Evolutionary conservation across 306 rosid species (phyloP), one percentile per base, ranked within the genome.

Genomic region (Dicorynia guianensis): DNA sequence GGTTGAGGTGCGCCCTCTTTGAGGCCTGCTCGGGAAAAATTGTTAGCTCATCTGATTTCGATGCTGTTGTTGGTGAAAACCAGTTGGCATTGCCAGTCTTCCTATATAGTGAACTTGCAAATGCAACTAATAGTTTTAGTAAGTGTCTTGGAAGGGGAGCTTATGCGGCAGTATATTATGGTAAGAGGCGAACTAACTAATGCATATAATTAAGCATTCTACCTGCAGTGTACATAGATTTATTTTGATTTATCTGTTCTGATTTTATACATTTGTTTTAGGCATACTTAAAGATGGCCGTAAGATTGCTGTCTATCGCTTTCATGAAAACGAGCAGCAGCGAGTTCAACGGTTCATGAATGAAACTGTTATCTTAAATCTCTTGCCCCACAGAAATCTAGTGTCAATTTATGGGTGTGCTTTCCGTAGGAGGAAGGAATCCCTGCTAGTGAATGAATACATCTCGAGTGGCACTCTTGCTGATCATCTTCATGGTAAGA

Each of bases 391-490:
- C 48, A 12, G 69, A 40, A 77, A 77, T 55, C 36, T 77, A n/a
- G 76, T 77, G 75, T 14, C 76, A 42, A 60, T 77, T 69, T 69
- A 59, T 2, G 71, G 81, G 11, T 12, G 6, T 6, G 6, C 71
- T 10, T 42, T 18, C 38, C 19, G 47, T 60, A 36, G 30, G 4
- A 36, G 30, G 4, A 36, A 61, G 12, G 71, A 77, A 69, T 8
- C 7, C 54, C 7, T 78, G 35, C 35, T 77, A 50, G 76, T 71
- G 61, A 56, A 60, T 3, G 81, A 77, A 40, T 61, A 61, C 48
- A 5, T 77, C 49, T 11, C 49, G 49, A 77, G 60, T 52, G 76
- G 76, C 11, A 77, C 62, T 61, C 81, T 77, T 69, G 76, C 76
- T 50, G 13, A 30, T 60, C 48, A 40, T 50, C 62, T 77, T 69